Evolutionary conservation across 768 basidiomycete species (phyloP), one percentile per base, ranked within the genome.

Genomic region (Psilocybe azurescens): DNA sequence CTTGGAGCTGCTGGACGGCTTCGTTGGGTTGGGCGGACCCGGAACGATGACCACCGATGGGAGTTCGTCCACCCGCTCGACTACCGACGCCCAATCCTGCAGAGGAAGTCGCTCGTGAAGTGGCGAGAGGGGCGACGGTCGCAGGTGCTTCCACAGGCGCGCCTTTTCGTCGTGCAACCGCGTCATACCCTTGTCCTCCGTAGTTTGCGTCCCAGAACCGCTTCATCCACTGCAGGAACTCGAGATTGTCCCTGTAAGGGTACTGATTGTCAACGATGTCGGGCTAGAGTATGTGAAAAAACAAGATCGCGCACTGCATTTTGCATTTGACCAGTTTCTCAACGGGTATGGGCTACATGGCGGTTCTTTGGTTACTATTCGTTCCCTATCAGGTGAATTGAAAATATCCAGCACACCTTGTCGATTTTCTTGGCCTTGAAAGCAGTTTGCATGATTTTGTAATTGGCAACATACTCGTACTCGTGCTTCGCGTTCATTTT

Each of bases 191-290:
- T 60, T 91, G 88, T 3, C 95, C 97, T 16, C 89, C 87, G 73
- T 89, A 95, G 80, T 96, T 94, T 29, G 86, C 77, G 69, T 99
- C 95, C 97, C 97, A 99, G 77, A 90, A 98, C 24, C 91, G 90
- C 73, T 95, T 95, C 70, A 94, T 84, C 97, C 97, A 99, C 77
- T 99, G 97, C 59, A 96, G 75, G 80, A 99, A 99, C 72, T 99
- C 97, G 67, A 99, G 89, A 76, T 99, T 99, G 77, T 99, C 97
- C 77, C 93, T 93, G 69, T 13, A 39, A 47, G 8, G 36, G n/a
- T 33, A 14, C 7, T 39, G 56, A 44, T 29, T 16, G 50, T 49
- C 48, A 47, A 24, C n/a, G 48, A 49, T 16, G 54, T n/a, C 11
- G 29, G 33, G 57, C 18, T 38, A 51, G 48, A 18, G 47, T 18